Evolutionary conservation across 2,329 filamentous ascomycete genomes (phyloP).

Genomic region (Tolypocladium amazonense): DNA sequence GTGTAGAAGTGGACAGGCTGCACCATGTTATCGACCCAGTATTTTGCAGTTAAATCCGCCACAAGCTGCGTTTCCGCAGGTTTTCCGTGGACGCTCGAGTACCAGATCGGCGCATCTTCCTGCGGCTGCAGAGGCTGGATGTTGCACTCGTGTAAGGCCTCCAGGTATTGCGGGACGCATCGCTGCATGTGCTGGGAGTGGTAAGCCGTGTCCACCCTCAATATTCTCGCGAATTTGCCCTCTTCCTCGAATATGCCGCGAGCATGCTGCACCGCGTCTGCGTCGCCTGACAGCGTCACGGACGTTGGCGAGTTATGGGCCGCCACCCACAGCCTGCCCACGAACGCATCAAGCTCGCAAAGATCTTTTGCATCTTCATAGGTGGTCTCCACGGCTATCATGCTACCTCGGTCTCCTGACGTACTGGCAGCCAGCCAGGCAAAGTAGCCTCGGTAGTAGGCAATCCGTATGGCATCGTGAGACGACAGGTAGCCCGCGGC

Average conservation of each 20-base stretch:
- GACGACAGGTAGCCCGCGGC: constrained; percentile 8
- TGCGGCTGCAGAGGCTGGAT: neutral
- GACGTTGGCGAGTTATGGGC: neutral
- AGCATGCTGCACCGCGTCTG: neutral
- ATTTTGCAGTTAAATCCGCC: neutral
- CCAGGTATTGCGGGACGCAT: neutral
- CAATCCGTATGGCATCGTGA: constrained; percentile 15
- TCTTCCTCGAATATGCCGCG: neutral
- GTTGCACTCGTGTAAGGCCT: neutral
- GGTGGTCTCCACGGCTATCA: neutral
- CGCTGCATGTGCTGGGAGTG: neutral
- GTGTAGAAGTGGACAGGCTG: neutral
- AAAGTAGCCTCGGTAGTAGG: constrained; percentile 13
- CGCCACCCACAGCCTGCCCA: neutral
- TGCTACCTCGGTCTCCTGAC: neutral
- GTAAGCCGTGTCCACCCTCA: neutral
- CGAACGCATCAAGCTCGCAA: neutral
- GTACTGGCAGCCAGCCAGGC: neutral
- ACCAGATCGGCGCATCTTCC: neutral
- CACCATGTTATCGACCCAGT: neutral
- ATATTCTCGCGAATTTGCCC: neutral
- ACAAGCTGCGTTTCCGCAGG: neutral
- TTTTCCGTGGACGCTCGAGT: neutral
- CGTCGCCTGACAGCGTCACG: neutral
- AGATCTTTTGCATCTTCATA: neutral